phyloP scores from a whole-genome alignment of 768 basidiomycete genomes.

The Vararia minispora region DNA sequence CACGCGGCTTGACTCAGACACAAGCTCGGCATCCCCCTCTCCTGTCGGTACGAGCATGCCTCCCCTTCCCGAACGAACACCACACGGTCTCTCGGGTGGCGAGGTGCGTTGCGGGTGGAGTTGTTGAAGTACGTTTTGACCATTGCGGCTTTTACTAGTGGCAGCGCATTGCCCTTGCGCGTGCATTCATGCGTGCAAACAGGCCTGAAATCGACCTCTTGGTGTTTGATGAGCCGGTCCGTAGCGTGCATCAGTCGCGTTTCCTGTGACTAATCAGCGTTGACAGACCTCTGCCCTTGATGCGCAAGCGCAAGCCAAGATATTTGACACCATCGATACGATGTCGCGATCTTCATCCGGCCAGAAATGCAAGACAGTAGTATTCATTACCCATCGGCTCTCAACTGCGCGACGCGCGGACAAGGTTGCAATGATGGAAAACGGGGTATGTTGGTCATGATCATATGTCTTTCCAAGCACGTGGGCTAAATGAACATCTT shows the following conservation, averaged over 20 bases:
- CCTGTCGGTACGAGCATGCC: conserved; percentile 20
- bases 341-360: conserved; percentile 49
- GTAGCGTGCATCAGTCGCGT: conserved; percentile 21
- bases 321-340: conserved; percentile 65
- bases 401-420: conserved; percentile 75
- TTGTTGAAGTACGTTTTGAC: background rate
- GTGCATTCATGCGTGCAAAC: conserved; percentile 78
- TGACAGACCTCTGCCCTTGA: conserved; percentile 69
- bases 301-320: conserved; percentile 66
- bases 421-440: conserved; percentile 81
- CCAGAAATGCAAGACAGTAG: conserved; percentile 54
- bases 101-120: conserved; percentile 55
- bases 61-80: conserved; percentile 25
- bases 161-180: conserved; percentile 79
- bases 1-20: conserved; percentile 57
- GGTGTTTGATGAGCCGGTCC: conserved; percentile 79
- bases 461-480: no score
- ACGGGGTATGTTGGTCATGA: conserved; percentile 41
- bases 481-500: no score
- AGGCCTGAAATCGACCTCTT: conserved; percentile 68
- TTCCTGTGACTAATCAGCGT: conserved; percentile 4
- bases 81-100: conserved; percentile 73
- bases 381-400: conserved; percentile 78
- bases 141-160: conserved; percentile 36
- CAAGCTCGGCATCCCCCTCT: conserved; percentile 22